Percentiles rank a stretch among this genome's conserved stretches.
Conservation (phyloP, 2,329 filamentous ascomycete genomes). For the Epicoccum nigrum region DNA sequence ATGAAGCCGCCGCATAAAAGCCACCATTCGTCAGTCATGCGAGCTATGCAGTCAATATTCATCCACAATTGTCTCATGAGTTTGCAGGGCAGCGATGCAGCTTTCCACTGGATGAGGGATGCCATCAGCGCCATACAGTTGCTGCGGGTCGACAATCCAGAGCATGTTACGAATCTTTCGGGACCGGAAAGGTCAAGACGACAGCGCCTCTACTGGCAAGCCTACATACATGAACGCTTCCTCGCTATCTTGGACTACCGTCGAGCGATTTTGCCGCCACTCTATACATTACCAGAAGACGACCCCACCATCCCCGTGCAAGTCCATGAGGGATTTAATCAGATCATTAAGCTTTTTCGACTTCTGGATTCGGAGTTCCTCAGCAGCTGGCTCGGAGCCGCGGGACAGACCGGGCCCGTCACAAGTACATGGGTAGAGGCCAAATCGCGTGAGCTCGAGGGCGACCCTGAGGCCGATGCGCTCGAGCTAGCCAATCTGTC, state of each 20-base stretch:
- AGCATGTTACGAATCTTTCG: constrained; percentile 39
- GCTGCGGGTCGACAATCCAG: constrained; percentile 51
- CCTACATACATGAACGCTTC: constrained; percentile 64
- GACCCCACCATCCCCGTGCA: constrained; percentile 49
- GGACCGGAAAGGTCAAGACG: constrained; percentile 50
- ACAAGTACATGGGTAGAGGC: constrained; percentile 53
- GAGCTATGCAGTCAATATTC: constrained; percentile 60
- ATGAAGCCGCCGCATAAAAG: constrained; percentile 48
- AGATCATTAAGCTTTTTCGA: constrained; percentile 54
- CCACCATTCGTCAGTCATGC: constrained; percentile 52
- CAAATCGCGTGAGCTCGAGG: constrained; percentile 53
- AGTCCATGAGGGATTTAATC: constrained; percentile 53
- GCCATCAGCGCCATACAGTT: constrained; percentile 51
- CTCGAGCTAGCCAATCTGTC: constrained; percentile 48
- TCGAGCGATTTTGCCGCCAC: constrained; percentile 49
- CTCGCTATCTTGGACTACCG: constrained; percentile 59
- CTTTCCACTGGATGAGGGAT: constrained; percentile 59
- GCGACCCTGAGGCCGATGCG: constrained; percentile 45
- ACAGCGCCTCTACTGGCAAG: constrained; percentile 62
- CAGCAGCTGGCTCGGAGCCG: constrained; percentile 51
- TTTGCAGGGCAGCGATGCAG: constrained; percentile 55
- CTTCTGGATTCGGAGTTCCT: constrained; percentile 55
- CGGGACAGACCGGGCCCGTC: constrained; percentile 38
- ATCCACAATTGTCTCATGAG: constrained; percentile 61
- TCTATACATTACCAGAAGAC: constrained; percentile 48